Conservation (phyloP, 176 grass and related monocot species). For the Musa schizocarpa region DNA sequence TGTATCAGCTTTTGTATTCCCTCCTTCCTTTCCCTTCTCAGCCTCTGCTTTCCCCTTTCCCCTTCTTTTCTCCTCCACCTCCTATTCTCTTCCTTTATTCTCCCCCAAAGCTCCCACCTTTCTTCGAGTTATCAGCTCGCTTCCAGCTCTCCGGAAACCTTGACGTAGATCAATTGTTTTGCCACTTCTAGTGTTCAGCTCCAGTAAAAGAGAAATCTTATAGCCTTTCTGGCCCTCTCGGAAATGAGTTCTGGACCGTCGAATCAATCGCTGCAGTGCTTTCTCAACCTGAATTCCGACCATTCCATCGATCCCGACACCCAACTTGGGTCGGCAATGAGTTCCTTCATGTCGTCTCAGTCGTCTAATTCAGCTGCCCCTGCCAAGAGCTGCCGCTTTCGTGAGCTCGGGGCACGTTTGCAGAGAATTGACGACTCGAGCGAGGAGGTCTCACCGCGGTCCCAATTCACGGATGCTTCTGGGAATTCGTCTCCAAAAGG, state of each 20-base stretch:
- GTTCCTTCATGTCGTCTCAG: conserved; percentile 3
- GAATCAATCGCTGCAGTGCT: conserved; percentile 49
- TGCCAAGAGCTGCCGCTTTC: too few species aligned
- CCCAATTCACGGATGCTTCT: background rate
- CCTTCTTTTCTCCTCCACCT: conserved; percentile 27
- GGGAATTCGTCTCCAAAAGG: background rate
- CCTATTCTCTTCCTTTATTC: conserved; percentile 20
- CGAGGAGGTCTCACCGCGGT: background rate
- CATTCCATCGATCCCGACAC: conserved; percentile 50
- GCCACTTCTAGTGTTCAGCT: background rate
- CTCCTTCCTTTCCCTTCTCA: conserved; percentile 22
- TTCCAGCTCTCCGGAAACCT: too few species aligned
- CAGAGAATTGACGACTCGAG: background rate
- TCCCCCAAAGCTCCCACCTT: background rate
- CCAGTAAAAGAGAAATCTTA: background rate
- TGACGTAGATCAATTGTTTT: background rate
- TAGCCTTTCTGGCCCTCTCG: background rate
- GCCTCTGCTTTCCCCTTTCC: conserved; percentile 37
- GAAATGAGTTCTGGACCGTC: conserved; percentile 74
- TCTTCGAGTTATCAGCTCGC: background rate
- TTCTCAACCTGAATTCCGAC: conserved; percentile 93
- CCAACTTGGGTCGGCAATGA: conserved; percentile 2
- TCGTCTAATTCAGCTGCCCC: background rate
- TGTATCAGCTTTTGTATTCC: background rate
- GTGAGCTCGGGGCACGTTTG: background rate